A percentile compares a stretch with the other conserved stretches of the same genome.
phyloP scores from a whole-genome alignment of 2,329 filamentous ascomycete species.

The Cladophialophora yegresii region DNA sequence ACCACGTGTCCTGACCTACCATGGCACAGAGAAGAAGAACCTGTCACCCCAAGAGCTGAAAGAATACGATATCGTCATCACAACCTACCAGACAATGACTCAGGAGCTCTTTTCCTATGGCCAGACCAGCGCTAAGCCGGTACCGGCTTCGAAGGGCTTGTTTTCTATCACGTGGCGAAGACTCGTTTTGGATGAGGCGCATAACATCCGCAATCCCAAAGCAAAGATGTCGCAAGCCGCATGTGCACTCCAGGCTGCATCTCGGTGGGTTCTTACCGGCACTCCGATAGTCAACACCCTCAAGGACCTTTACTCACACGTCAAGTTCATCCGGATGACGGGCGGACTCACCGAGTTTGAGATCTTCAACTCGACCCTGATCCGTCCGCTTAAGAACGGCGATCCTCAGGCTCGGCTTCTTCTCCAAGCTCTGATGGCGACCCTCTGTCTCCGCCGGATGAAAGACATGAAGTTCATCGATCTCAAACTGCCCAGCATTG shows the following conservation, averaged over 20 bases:
- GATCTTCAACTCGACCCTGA: constrained; percentile 72
- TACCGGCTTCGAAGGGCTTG: constrained; percentile 52
- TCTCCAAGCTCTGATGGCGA: constrained; percentile 75
- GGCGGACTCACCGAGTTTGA: constrained; percentile 73
- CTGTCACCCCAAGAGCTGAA: constrained; percentile 59
- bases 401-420: constrained; percentile 62
- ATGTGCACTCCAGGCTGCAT: constrained; percentile 65
- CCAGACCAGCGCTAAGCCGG: constrained; percentile 48
- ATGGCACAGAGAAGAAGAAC: constrained; percentile 63
- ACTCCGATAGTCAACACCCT: constrained; percentile 83
- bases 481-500: constrained; percentile 72
- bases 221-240: constrained; percentile 73
- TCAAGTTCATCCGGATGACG: constrained; percentile 74
- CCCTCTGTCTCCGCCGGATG: constrained; percentile 75
- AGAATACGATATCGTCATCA: constrained; percentile 75
- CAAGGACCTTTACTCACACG: constrained; percentile 75
- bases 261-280: constrained; percentile 77
- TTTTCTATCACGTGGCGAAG: constrained; percentile 73
- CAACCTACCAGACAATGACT: constrained; percentile 76
- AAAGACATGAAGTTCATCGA: constrained; percentile 91
- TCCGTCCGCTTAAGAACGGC: constrained; percentile 65
- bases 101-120: constrained; percentile 61
- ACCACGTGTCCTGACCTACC: constrained; percentile 72
- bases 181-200: constrained; percentile 80
- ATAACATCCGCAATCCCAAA: constrained; percentile 74